These are phyloP conservation scores for Lasiodiplodia citricola DNA, from an alignment of 2,329 filamentous ascomycete species.

Conservation along the genomic window DNA sequence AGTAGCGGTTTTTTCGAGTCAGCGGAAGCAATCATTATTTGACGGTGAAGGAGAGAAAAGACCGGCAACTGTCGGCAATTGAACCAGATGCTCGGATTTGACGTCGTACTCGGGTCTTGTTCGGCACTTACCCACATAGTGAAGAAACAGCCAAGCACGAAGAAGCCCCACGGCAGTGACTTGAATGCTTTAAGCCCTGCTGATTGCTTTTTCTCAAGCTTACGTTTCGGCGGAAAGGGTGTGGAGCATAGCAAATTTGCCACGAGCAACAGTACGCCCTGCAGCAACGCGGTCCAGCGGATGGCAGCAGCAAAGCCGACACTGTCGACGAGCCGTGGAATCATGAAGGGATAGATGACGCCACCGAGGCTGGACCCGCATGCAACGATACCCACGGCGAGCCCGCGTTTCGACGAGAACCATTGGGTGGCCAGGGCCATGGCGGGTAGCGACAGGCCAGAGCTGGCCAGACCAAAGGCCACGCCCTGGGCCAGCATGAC, in stretches of 20 bases:
- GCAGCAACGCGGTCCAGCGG: conserved; percentile 28
- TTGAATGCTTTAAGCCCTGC: conserved; percentile 20
- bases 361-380: conserved; percentile 54
- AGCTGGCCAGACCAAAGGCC: conserved; percentile 54
- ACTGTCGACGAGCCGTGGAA: conserved; percentile 53
- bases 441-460: conserved; percentile 50
- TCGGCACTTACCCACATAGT: conserved; percentile 25
- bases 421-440: conserved; percentile 55
- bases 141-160: conserved; percentile 28
- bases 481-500: conserved; percentile 57
- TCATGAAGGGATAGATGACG: conserved; percentile 64
- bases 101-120: too few species aligned
- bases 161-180: conserved; percentile 19
- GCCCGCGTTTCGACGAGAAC: conserved; percentile 51
- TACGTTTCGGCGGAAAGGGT: conserved; percentile 17
- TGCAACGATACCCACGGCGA: conserved; percentile 53
- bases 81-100: neutral
- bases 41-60: neutral
- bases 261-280: conserved; percentile 23
- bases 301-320: conserved; percentile 63
- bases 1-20: conserved; percentile 45
- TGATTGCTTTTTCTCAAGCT: conserved; percentile 5
- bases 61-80: neutral
- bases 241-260: conserved; percentile 23
- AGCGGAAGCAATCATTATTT: conserved; percentile 34